Evolutionary conservation across 208 protist genomes (phyloP), one percentile per base, ranked within the genome.

Genomic region (Leishmania tropica): DNA sequence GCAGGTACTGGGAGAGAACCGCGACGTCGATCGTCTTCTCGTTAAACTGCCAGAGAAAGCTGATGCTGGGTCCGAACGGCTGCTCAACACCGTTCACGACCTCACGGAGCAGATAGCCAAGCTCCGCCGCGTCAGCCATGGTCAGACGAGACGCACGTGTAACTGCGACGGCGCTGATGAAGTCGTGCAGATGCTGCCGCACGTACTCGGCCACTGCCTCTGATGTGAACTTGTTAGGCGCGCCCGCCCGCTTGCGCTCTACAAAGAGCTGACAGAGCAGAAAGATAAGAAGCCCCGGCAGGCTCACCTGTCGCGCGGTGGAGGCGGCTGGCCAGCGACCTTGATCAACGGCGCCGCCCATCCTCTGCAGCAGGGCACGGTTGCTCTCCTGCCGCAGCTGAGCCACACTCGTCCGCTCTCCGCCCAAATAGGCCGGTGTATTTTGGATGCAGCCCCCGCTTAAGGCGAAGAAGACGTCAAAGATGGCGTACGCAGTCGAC

Each of bases 1-100:
- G 95, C 83, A 98, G 93, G 83, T 95, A 98, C 87, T 98, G 95
- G 24, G 94, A 92, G 3, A 98, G 84, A 31, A 96, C 87, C 31
- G 93, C 92, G 21, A 96, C 88, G 67, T 97, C 93, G 64, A 97
- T 97, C 1, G 92, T 93, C 75, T 91, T 95, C 64, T 96, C 95
- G 77, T 88, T 95, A 24, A 86, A 80, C 48, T 92, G 92, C 93
- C 95, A 98, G 40, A 98, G 84, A 71, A 94, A 94, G 37, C 89
- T 86, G 51, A 98, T 81, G 74, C 90, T 95, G 0, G 93, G 95
- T 3, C 95, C 95, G 83, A 98, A 95, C 5, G 93, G 93, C 75
- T 95, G 91, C 83, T 98, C 95, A 1, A 96, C 89, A 42, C 93
- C 94, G 86, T 92, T 92, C 28, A 90, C 90, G 58, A 98, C 96